Evolutionary conservation across 2,329 filamentous ascomycete species (phyloP).

Genomic region (Sporothrix brasiliensis): DNA sequence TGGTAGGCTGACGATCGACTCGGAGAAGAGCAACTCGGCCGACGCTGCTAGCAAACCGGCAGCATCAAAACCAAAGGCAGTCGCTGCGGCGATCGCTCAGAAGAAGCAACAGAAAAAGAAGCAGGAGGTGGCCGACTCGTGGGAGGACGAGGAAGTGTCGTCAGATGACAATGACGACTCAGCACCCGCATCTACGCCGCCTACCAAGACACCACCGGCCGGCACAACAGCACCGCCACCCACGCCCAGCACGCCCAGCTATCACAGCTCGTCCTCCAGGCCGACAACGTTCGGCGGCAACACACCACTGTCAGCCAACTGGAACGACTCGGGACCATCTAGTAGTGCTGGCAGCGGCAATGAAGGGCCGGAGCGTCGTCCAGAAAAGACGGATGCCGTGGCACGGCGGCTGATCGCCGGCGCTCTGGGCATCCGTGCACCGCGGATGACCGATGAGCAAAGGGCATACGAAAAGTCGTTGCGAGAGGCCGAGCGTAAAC

Average conservation of each 20-base stretch:
- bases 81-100: not conserved
- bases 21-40: constrained; percentile 36
- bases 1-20: constrained; percentile 42
- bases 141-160: constrained; percentile 70
- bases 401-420: constrained; percentile 88
- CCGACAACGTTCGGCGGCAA: constrained; percentile 20
- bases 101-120: constrained; percentile 40
- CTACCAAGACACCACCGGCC: not conserved
- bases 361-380: constrained; percentile 49
- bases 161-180: constrained; percentile 48
- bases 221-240: constrained; percentile 61
- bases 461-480: constrained; percentile 80
- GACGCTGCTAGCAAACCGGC: not conserved
- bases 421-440: constrained; percentile 78
- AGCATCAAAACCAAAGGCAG: constrained; percentile 13
- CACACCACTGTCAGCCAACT: constrained; percentile 20
- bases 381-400: constrained; percentile 92
- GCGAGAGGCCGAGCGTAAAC: constrained; percentile 81
- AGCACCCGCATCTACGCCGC: constrained; percentile 36
- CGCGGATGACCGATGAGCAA: constrained; percentile 85
- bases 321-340: not conserved
- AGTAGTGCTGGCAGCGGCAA: not conserved
- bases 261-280: constrained; percentile 35
- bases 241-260: constrained; percentile 64
- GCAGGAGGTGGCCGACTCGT: constrained; percentile 65